Base-by-base conservation (phyloP, 306 rosid species). In the Mimosa pudica region DNA sequence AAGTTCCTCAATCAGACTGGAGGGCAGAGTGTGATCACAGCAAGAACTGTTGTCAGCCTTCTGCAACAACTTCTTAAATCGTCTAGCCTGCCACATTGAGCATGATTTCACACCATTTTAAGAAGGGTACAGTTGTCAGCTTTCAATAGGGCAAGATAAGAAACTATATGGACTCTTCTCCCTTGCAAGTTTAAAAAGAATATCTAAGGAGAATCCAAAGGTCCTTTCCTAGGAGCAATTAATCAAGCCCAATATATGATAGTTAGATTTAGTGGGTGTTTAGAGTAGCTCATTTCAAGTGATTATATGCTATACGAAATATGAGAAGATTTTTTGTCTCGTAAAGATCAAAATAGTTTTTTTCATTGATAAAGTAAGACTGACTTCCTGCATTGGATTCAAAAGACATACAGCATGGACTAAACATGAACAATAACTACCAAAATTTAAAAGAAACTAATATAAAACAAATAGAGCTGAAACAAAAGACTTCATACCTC, bases 21-120 rank as follows among this genome's bases (percentile, higher is more conserved):
- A 77, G 76, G 98, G 89, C 71, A 93, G 16, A 49, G 81, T 9
- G 76, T 91, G 86, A 46, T 70, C 85, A 11, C 61, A 75, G 77
- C 88, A 93, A 81, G 91, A 85, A 77, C 86, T 85, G 61, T 82
- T 90, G 66, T 91, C 97, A 67, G 97, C 96, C 87, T 95, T 93
- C 64, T 57, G 89, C 82, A 95, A 87, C 83, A 91, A 81, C 86
- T 84, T 91, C 87, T 91, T 89, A 82, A 95, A 95, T 81, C 83
- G 92, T 75, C 89, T 85, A 77, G 86, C 89, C 99, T 95, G 91
- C 78, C 69, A 70, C 47, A 45, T 51, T 13, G 72, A 62, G 79
- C 46, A 81, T 38, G 84, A 65, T 70, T 76, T 24, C 16, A 75
- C 64, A 42, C 47, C 46, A 77, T 52, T 75, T 78, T 68, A 52